Conservation (phyloP, 2,329 filamentous ascomycete genomes). For the Sporothrix protearum region DNA sequence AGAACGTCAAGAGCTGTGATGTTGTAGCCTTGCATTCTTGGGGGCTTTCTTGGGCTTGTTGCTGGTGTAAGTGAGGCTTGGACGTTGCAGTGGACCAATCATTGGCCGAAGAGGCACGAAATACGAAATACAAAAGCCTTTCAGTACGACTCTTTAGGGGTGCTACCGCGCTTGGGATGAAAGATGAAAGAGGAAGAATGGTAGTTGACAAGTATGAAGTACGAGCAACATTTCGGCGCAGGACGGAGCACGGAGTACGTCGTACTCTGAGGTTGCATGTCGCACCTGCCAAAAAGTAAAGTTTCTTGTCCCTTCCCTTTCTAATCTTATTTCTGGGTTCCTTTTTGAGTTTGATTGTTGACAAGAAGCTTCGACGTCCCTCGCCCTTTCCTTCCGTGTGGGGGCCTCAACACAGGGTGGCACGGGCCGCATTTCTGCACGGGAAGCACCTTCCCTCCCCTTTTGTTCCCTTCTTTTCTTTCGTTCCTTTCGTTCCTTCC, state of each 20-base stretch:
- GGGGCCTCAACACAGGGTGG: conserved; percentile 20
- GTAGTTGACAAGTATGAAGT: background rate
- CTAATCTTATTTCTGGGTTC: background rate
- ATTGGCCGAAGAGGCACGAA: conserved; percentile 20
- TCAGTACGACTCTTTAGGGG: no score
- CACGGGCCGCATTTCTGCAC: conserved; percentile 13
- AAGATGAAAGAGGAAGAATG: background rate
- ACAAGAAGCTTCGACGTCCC: background rate
- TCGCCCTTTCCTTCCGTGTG: background rate
- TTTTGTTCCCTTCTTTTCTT: no score
- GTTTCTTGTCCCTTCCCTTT: conserved; percentile 23
- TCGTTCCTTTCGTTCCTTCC: background rate
- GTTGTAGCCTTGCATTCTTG: background rate
- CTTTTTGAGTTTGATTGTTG: background rate
- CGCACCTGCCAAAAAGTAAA: conserved; percentile 12
- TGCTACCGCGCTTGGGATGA: conserved; percentile 13
- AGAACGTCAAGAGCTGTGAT: background rate
- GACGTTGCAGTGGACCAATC: conserved; percentile 22
- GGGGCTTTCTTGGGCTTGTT: background rate
- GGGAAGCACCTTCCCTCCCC: background rate
- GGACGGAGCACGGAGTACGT: background rate
- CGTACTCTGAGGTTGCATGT: background rate
- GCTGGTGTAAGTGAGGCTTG: conserved; percentile 17
- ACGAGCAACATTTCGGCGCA: background rate
- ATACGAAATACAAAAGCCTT: background rate